Conservation (phyloP, 371 early-diverging fungal genomes). For the Batkoa obscura region DNA sequence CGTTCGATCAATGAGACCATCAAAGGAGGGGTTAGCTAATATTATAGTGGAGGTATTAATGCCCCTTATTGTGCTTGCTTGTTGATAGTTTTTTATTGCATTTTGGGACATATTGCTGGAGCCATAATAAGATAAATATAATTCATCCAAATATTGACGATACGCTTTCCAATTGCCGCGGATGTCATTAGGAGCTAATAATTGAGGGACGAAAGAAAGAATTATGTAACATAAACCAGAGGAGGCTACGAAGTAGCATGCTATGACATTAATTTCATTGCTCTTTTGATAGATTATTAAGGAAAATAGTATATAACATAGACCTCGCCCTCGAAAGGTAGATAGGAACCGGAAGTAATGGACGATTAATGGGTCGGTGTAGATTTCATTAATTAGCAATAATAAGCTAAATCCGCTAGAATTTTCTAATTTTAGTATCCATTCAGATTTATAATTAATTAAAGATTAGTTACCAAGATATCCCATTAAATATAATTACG, state of each 20-base stretch:
- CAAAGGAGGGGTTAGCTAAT: no score
- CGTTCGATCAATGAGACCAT: no score
- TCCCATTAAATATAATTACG: neutral
- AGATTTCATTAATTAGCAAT: neutral
- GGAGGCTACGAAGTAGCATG: neutral
- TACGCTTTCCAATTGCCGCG: neutral
- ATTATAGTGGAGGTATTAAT: no score
- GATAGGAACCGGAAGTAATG: neutral
- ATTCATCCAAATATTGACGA: neutral
- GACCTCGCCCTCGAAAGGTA: slow-evolving; percentile 1
- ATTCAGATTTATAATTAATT: no score
- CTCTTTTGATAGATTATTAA: neutral
- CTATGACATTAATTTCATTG: neutral
- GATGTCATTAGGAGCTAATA: slow-evolving; percentile 3
- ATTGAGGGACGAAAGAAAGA: neutral
- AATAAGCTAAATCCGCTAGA: neutral
- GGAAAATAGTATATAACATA: neutral
- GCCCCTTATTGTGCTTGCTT: no score
- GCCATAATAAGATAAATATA: slow-evolving; percentile 24
- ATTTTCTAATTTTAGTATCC: no score
- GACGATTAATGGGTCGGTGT: neutral
- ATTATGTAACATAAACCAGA: neutral
- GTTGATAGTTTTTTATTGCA: no score
- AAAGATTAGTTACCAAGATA: neutral
- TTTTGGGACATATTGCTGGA: slow-evolving; percentile 20